Conservation (phyloP, 345 rosid genomes). For the Brassica incana region DNA sequence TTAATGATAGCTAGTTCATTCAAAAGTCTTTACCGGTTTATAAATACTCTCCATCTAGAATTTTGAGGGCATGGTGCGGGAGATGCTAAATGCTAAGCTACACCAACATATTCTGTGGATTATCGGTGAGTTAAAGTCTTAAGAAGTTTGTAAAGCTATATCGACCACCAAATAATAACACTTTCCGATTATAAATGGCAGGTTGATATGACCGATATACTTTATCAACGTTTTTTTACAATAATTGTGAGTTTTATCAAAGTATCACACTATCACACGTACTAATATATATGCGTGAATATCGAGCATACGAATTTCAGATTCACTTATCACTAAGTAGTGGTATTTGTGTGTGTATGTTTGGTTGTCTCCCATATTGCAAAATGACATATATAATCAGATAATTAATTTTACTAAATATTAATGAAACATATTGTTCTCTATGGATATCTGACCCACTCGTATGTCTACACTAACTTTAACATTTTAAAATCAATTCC, state of each 20-base stretch:
- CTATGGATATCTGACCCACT: conserved; percentile 41
- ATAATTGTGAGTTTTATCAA: neutral
- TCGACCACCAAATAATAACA: neutral
- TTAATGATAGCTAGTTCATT: neutral
- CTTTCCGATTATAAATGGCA: neutral
- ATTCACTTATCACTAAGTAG: conserved; percentile 30
- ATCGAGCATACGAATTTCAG: conserved; percentile 1
- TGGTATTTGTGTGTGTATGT: conserved; percentile 27
- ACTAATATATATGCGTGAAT: neutral
- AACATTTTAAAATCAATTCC: neutral
- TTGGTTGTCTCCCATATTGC: conserved; percentile 36
- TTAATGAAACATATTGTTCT: conserved; percentile 25
- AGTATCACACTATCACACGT: neutral
- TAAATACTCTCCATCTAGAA: neutral
- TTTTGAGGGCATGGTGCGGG: neutral
- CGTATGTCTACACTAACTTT: conserved; percentile 27
- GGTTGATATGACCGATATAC: neutral
- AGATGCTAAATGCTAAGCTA: neutral
- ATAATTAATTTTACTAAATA: neutral
- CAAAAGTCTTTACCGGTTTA: neutral
- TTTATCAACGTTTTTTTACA: neutral
- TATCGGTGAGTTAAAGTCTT: neutral
- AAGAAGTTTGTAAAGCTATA: neutral
- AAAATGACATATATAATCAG: conserved; percentile 10
- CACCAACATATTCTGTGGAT: neutral